These are phyloP conservation scores for Kentomonas sorsogonicus DNA, from an alignment of 208 protist genomes.

Conservation along the genomic window DNA sequence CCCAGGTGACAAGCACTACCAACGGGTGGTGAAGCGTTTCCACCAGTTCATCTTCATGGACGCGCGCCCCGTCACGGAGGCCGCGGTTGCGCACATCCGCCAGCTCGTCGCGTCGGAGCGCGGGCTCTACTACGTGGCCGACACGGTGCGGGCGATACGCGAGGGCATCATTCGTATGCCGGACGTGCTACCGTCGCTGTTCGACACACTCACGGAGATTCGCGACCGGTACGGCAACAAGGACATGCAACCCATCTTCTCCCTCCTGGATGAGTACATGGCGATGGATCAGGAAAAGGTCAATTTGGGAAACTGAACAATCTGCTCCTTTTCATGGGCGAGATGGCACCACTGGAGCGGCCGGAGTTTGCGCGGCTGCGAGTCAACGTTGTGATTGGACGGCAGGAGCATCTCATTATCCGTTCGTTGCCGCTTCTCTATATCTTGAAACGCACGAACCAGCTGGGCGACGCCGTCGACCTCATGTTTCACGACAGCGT, in stretches of 20 bases:
- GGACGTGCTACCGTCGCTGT: constrained; percentile 40
- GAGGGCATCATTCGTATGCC: constrained; percentile 44
- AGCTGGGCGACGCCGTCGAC: constrained; percentile 60
- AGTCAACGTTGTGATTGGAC: constrained; percentile 34
- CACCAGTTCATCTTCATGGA: constrained; percentile 29
- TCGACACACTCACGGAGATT: constrained; percentile 52
- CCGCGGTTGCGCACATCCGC: constrained; percentile 17
- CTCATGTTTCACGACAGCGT: constrained; percentile 74
- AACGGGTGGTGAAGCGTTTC: constrained; percentile 16
- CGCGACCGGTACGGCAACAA: constrained; percentile 45
- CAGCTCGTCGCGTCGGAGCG: constrained; percentile 18
- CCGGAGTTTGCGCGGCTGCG: constrained; percentile 33
- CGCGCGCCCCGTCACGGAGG: constrained; percentile 22
- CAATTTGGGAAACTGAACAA: constrained; percentile 73
- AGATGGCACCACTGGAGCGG: constrained; percentile 24
- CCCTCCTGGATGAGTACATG: constrained; percentile 52
- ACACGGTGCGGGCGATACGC: constrained; percentile 27
- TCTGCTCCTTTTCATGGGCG: constrained; percentile 57
- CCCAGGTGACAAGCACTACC: constrained; percentile 22
- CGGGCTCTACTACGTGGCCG: constrained; percentile 15
- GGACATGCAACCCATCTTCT: constrained; percentile 38
- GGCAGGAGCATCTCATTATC: constrained; percentile 41
- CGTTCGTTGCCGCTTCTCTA: constrained; percentile 64
- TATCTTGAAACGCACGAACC: constrained; percentile 61
- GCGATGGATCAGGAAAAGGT: constrained; percentile 40